These are phyloP conservation scores for Phaeosphaeriaceae sp. DNA, from an alignment of 2,329 filamentous ascomycete genomes.

Conservation along the genomic window DNA sequence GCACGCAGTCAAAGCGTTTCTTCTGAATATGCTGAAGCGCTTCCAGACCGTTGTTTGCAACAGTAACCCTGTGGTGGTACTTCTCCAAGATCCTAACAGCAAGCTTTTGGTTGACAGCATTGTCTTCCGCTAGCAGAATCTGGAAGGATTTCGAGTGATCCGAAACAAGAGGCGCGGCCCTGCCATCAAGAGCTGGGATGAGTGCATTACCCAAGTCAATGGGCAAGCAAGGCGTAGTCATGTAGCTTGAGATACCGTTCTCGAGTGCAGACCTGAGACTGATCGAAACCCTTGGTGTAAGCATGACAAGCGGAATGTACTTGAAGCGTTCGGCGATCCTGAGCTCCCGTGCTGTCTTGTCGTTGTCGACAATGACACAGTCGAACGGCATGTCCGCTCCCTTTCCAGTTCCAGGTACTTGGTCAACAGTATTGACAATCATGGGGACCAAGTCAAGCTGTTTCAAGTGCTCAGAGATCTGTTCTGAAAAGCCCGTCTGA, in stretches of 20 bases:
- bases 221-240: conserved; percentile 93
- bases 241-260: conserved; percentile 96
- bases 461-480: conserved; percentile 79
- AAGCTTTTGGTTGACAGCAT: conserved; percentile 93
- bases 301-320: conserved; percentile 92
- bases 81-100: conserved; percentile 98
- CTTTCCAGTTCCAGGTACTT: conserved; percentile 65
- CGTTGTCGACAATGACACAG: conserved; percentile 93
- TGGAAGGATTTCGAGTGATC: conserved; percentile 96
- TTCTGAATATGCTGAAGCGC: conserved; percentile 91
- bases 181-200: conserved; percentile 91
- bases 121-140: conserved; percentile 94
- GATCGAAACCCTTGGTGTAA: conserved; percentile 88
- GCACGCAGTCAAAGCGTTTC: conserved; percentile 92
- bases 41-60: conserved; percentile 93
- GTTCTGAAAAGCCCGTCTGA: conserved; percentile 75
- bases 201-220: conserved; percentile 96
- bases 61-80: conserved; percentile 90
- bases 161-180: conserved; percentile 87
- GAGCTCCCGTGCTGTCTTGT: conserved; percentile 84
- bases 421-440: conserved; percentile 78
- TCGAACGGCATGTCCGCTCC: conserved; percentile 73
- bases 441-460: conserved; percentile 81
- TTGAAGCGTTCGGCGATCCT: conserved; percentile 94
- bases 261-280: conserved; percentile 93